These are phyloP conservation scores for Teratosphaeria gauchensis DNA, from an alignment of 2,329 filamentous ascomycete genomes.

Conservation along the genomic window DNA sequence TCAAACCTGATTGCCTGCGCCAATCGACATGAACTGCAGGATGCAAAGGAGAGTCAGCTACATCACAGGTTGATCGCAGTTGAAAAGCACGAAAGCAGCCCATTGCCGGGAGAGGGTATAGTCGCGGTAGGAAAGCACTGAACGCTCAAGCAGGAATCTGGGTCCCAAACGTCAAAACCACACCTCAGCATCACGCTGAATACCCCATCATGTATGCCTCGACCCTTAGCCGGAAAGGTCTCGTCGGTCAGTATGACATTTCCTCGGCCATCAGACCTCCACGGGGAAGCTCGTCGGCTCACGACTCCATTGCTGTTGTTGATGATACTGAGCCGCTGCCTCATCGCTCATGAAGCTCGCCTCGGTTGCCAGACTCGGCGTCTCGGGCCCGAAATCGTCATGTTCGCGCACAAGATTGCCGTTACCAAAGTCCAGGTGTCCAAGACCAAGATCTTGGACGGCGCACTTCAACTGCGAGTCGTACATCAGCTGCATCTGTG, in stretches of 20 bases:
- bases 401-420: slow-evolving; percentile 11
- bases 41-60: not conserved
- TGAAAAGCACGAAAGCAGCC: not conserved
- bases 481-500: slow-evolving; percentile 4
- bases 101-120: not conserved
- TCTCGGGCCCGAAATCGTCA: slow-evolving; percentile 17
- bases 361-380: slow-evolving; percentile 19
- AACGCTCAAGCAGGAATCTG: not conserved
- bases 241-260: not conserved
- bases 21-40: not conserved
- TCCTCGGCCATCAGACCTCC: not conserved
- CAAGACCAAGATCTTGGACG: slow-evolving; percentile 9
- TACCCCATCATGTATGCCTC: too few relatives aligned
- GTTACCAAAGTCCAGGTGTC: slow-evolving; percentile 11
- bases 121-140: not conserved
- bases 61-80: not conserved
- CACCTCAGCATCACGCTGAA: too few relatives aligned
- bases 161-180: not conserved
- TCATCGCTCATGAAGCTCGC: slow-evolving; percentile 20
- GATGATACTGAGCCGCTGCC: slow-evolving; percentile 7
- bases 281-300: slow-evolving; percentile 10
- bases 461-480: slow-evolving; percentile 3
- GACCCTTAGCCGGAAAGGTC: not conserved
- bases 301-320: slow-evolving; percentile 5
- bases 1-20: too few relatives aligned